Percentiles rank a stretch among this genome's conserved stretches.
Conservation (phyloP, 306 rosid genomes). For the Malus asiatica region DNA sequence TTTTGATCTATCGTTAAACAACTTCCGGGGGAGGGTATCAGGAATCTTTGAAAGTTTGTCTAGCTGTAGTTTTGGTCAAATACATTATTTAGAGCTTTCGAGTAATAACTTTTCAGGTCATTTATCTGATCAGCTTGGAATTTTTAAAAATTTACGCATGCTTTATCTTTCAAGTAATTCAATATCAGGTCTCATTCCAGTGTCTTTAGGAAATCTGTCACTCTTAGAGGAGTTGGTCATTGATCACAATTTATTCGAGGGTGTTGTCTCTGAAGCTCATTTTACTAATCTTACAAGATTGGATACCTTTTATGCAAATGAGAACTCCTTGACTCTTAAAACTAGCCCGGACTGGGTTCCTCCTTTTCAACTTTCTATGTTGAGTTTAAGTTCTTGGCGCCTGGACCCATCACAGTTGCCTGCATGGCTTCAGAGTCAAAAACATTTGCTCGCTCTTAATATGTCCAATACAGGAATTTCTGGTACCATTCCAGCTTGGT, state of each 20-base stretch:
- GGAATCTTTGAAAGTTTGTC: no score
- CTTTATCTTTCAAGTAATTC: not conserved
- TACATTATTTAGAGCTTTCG: rapidly evolving
- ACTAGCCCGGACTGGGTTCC: not conserved
- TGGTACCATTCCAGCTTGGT: not conserved
- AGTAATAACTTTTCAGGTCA: not conserved
- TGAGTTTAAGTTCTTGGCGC: slow-evolving; percentile 4
- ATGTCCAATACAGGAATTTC: slow-evolving; percentile 1
- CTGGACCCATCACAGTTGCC: slow-evolving; percentile 27
- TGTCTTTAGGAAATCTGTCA: not conserved
- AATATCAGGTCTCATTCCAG: slow-evolving; percentile 1
- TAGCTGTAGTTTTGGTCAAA: not conserved
- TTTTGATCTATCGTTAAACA: no score
- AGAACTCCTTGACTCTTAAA: no score
- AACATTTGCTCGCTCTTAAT: not conserved
- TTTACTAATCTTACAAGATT: not conserved
- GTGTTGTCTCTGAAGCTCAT: slow-evolving; percentile 3
- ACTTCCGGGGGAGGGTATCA: no score
- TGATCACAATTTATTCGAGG: not conserved
- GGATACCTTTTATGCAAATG: no score
- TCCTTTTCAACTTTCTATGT: slow-evolving; percentile 16
- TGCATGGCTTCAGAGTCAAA: slow-evolving; percentile 26
- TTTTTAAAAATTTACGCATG: not conserved
- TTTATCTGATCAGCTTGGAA: slow-evolving; percentile 4
- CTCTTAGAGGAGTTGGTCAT: not conserved